Evolutionary conservation across 75 land plant genomes (phyloP).

Genomic region (Picea sitchensis): DNA sequence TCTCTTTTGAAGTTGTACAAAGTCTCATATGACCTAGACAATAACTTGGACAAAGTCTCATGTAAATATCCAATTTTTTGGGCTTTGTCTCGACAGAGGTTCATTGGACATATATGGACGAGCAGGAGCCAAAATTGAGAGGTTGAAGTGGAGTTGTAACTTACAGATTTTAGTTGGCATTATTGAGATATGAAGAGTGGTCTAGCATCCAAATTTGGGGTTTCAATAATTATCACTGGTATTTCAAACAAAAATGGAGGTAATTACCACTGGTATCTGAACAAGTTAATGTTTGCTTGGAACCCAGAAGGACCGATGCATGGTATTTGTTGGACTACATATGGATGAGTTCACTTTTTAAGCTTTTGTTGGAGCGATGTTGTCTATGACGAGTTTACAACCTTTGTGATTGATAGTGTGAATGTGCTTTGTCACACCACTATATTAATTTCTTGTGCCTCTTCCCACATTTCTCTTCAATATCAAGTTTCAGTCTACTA

Average conservation of each 20-base stretch:
- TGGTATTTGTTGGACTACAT: slow-evolving; percentile 66
- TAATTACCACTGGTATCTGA: not conserved
- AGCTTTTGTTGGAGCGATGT: slow-evolving; percentile 76
- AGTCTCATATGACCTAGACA: too few species aligned
- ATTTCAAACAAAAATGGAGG: slow-evolving; percentile 89
- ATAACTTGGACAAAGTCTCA: too few species aligned
- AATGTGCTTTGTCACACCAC: slow-evolving; percentile 76
- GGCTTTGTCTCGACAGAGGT: too few species aligned
- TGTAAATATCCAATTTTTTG: too few species aligned
- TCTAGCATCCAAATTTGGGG: slow-evolving; percentile 78
- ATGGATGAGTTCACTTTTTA: slow-evolving; percentile 41
- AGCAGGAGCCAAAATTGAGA: slow-evolving; percentile 40
- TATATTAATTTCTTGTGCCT: slow-evolving; percentile 60
- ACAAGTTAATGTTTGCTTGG: slow-evolving; percentile 65
- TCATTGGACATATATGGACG: too few species aligned
- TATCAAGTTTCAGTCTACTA: slow-evolving; percentile 61
- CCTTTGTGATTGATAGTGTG: slow-evolving; percentile 73
- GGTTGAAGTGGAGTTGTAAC: slow-evolving; percentile 75
- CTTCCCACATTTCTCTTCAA: slow-evolving; percentile 83
- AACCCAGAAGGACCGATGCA: slow-evolving; percentile 74
- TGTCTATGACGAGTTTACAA: slow-evolving; percentile 55
- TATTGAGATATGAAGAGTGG: slow-evolving; percentile 42
- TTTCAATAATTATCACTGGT: slow-evolving; percentile 97
- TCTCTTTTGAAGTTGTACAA: too few species aligned
- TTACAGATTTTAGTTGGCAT: slow-evolving; percentile 75